Conservation (phyloP, 2,329 filamentous ascomycete genomes). For the Achaetomium macrosporum region DNA sequence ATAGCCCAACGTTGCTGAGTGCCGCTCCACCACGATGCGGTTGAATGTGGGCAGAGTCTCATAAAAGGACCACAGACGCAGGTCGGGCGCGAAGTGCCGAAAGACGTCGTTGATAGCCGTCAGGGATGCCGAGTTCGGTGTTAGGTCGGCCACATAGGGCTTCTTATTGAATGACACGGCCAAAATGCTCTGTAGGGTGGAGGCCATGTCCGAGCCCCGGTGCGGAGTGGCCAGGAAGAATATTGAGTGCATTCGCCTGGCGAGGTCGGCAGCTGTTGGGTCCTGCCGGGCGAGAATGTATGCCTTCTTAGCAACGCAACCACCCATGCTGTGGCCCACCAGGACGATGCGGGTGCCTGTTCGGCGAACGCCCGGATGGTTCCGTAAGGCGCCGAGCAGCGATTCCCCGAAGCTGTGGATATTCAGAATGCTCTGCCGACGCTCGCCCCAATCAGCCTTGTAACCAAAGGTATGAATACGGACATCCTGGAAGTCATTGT, state of each 20-base stretch:
- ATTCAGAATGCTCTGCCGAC: constrained; percentile 22
- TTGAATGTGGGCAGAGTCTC: constrained; percentile 34
- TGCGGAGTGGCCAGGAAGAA: constrained; percentile 39
- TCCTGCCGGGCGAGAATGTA: constrained; percentile 33
- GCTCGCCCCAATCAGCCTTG: constrained; percentile 27
- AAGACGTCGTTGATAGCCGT: constrained; percentile 41
- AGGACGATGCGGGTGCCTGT: constrained; percentile 34
- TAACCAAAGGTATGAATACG: constrained; percentile 35
- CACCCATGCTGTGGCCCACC: constrained; percentile 43
- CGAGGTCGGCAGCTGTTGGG: constrained; percentile 26
- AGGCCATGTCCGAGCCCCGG: constrained; percentile 35
- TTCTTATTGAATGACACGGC: constrained; percentile 25
- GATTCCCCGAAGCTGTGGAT: constrained; percentile 32
- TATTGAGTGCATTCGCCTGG: constrained; percentile 30
- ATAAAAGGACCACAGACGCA: constrained; percentile 41
- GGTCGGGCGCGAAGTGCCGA: constrained; percentile 31
- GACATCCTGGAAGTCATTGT: constrained; percentile 29
- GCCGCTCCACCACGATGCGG: constrained; percentile 31
- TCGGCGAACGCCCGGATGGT: constrained; percentile 26
- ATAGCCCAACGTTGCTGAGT: constrained; percentile 25
- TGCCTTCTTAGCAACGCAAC: constrained; percentile 34
- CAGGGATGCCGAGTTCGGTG: constrained; percentile 31
- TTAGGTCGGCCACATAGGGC: constrained; percentile 36
- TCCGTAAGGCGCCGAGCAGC: constrained; percentile 29
- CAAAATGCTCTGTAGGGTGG: constrained; percentile 33